phyloP scores from a whole-genome alignment of 768 basidiomycete genomes.

The Leucocoprinus sp. region DNA sequence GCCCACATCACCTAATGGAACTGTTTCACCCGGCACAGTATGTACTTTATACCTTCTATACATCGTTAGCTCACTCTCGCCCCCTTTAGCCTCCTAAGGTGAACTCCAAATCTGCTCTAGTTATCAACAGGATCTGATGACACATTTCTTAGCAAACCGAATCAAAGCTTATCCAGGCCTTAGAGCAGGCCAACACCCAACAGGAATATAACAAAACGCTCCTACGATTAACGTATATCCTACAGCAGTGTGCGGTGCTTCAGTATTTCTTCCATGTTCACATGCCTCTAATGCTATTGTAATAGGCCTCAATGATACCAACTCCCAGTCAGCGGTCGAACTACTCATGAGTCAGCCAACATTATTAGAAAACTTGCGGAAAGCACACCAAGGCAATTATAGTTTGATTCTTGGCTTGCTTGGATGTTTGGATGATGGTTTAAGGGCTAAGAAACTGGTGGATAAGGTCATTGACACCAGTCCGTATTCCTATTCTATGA shows the following conservation, averaged over 20 bases:
- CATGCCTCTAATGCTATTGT: neutral
- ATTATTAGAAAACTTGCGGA: slow-evolving; percentile 79
- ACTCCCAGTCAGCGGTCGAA: slow-evolving; percentile 75
- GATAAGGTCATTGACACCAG: slow-evolving; percentile 82
- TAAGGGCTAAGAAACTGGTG: slow-evolving; percentile 79
- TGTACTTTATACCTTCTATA: neutral
- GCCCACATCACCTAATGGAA: slow-evolving; percentile 8
- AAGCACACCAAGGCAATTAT: slow-evolving; percentile 89
- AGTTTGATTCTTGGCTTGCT: slow-evolving; percentile 84
- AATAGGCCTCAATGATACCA: slow-evolving; percentile 54
- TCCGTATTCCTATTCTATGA: slow-evolving; percentile 17
- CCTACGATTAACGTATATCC: slow-evolving; percentile 67
- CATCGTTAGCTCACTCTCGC: neutral
- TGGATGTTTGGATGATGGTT: slow-evolving; percentile 86
- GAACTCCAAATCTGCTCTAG: neutral
- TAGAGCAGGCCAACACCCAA: slow-evolving; percentile 73
- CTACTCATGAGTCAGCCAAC: slow-evolving; percentile 74
- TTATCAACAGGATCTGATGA: neutral
- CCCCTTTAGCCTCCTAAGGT: slow-evolving; percentile 6
- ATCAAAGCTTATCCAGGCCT: slow-evolving; percentile 47
- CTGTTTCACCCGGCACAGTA: slow-evolving; percentile 11
- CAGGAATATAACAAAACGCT: slow-evolving; percentile 73
- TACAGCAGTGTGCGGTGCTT: slow-evolving; percentile 60
- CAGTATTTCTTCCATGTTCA: neutral
- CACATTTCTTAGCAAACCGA: slow-evolving; percentile 39